Conservation (phyloP, 1,284 basidiomycete genomes). For the Puccinia hordei region DNA sequence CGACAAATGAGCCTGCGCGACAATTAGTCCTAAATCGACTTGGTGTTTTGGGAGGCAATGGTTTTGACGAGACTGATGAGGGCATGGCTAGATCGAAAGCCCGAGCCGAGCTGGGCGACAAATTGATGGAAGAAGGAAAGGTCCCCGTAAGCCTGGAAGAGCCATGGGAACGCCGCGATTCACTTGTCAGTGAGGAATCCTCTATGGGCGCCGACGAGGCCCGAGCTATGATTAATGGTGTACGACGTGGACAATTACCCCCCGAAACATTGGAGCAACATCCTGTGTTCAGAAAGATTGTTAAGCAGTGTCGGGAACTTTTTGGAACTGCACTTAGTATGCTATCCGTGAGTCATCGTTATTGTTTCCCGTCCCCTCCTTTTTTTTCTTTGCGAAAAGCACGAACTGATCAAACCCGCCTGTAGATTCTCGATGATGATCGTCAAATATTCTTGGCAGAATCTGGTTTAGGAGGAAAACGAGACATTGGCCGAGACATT, state of each 20-base stretch:
- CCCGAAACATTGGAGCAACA: conserved; percentile 51
- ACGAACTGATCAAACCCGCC: neutral
- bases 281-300: conserved; percentile 54
- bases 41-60: conserved; percentile 53
- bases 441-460: conserved; percentile 56
- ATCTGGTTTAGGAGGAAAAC: conserved; percentile 28
- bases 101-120: conserved; percentile 23
- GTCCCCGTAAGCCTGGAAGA: conserved; percentile 23
- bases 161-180: conserved; percentile 42
- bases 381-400: neutral
- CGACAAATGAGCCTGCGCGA: conserved; percentile 53
- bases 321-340: conserved; percentile 54
- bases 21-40: conserved; percentile 55
- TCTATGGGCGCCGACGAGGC: neutral
- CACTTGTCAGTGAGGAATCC: conserved; percentile 1
- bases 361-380: neutral
- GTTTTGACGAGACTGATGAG: conserved; percentile 38
- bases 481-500: conserved; percentile 36
- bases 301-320: conserved; percentile 53
- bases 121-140: conserved; percentile 36
- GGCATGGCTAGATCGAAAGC: neutral
- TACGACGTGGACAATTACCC: neutral
- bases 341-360: conserved; percentile 52
- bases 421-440: conserved; percentile 54
- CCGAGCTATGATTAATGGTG: neutral